Evolutionary conservation across 371 early-diverging fungal genomes (phyloP), one percentile per base, ranked within the genome.

Genomic region (Smittium culicis): DNA sequence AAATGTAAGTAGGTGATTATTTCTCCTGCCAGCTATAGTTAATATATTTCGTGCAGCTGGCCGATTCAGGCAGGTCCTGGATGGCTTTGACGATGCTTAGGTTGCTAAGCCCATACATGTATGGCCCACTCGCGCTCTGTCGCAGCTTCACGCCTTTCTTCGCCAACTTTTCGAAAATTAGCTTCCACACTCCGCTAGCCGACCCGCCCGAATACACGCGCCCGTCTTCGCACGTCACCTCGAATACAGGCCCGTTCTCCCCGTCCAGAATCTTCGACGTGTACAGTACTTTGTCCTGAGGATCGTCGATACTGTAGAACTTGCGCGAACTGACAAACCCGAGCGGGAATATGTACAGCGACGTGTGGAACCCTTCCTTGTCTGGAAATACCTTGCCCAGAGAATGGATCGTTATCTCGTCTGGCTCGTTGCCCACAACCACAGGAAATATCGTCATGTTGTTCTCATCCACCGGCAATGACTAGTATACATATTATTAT

Each of bases 331-430:
- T 81, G 57, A 75, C 84, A 73, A 90, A 96, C 27, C 94, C 94
- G 2, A 90, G 88, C 16, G 96, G 92, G 76, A 86, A 96, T 63
- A 96, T 92, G 69, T 96, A 94, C 8, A 94, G 83, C 63, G 91
- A 88, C 66, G 87, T 91, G 67, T 96, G 95, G 72, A 88, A 96
- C 1, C 85, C 82, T 17, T 88, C 86, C 27, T 89, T 84, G 64
- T 90, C 90, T 64, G 79, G 83, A 3, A 90, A 83, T 1, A 96
- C 85, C 31, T 73, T 79, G 17, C 96, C 96, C 67, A 84, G 74
- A 54, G 71, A 71, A 30, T 79, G 79, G 57, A 83, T 79, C 28
- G 76, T 79, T 30, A 84, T 80, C 66, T 79, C 80, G 67, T 84
- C 81, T 20, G 74, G 75, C 55, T 83, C 84, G 61, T 71, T 75